phyloP scores from a whole-genome alignment of 148 eudicot species.

The Amaranthus hypochondriacus region DNA sequence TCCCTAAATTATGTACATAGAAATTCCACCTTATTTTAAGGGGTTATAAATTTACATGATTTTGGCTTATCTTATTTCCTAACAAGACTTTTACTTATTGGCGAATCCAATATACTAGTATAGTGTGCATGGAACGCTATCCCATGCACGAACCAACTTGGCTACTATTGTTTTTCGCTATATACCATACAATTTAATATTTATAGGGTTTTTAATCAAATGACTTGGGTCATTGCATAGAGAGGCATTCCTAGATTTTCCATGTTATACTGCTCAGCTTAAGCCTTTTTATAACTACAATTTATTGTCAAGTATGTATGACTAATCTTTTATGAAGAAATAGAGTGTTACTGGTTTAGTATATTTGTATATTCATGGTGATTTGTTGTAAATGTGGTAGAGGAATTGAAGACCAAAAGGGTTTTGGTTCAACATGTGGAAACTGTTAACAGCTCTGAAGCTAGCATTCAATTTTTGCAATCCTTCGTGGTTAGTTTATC shows the following conservation, averaged over 20 bases:
- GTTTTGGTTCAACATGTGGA: slow-evolving; percentile 41
- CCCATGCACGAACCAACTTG: too few relatives aligned
- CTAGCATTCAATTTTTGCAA: slow-evolving; percentile 27
- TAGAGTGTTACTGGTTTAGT: neutral
- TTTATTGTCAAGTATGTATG: neutral
- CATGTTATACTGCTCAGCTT: neutral
- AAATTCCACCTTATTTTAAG: too few relatives aligned
- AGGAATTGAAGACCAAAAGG: slow-evolving; percentile 34
- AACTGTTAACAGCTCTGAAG: slow-evolving; percentile 35
- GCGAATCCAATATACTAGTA: too few relatives aligned
- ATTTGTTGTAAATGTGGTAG: slow-evolving; percentile 12
- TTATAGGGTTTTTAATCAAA: too few relatives aligned
- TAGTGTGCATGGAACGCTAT: too few relatives aligned
- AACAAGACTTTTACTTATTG: too few relatives aligned
- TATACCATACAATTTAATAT: too few relatives aligned
- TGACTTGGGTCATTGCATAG: too few relatives aligned
- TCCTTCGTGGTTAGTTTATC: slow-evolving; percentile 36
- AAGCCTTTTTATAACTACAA: neutral
- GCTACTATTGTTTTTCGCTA: too few relatives aligned
- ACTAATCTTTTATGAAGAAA: neutral
- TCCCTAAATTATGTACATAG: too few relatives aligned
- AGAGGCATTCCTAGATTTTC: neutral
- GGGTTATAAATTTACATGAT: too few relatives aligned
- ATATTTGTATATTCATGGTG: neutral
- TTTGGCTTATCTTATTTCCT: too few relatives aligned